Base-by-base conservation (phyloP, 163 green algal genomes). In the Chlamydomonas reinhardtii region DNA sequence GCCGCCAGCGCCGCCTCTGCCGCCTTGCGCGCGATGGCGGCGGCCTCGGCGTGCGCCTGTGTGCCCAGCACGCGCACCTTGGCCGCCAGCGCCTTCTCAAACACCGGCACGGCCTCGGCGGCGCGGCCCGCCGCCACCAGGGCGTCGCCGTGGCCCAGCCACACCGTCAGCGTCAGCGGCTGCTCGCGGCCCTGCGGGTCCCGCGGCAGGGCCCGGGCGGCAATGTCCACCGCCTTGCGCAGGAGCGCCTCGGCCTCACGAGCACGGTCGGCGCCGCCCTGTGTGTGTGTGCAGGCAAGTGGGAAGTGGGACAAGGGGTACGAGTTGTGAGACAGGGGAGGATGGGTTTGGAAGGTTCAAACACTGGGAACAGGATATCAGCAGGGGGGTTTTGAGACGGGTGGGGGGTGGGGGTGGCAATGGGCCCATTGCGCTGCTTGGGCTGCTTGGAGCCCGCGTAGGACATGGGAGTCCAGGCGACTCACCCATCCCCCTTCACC, bases 161-260 rank as follows among this genome's bases (percentile, higher is more conserved):
- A 68, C 19, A 22, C 8, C 2, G n/a, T 20, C 22, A 84, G 31
- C 17, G 77, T 76, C 48, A 71, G 17, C 4, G 65, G 64, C 37
- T 76, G 77, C 43, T 76, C 65, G 31, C 77, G 77, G 39, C 77
- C 77, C 77, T 84, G 73, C 31, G 77, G 43, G 66, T 84, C 77
- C 20, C 77, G 31, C 43, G 64, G 77, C 32, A 84, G 65, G 17
- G 43, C 75, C 27, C 43, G 39, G n/a, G n/a, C n/a, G 48, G 43
- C 75, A 29, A 84, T 19, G 1, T 84, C 77, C 77, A 84, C 77
- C 24, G 77, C 77, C 15, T 43, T 48, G 15, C 77, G 66, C 43
- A 29, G 69, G 37, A 52, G 43, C 43, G 32, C 24, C 77, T 84
- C 77, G 19, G 77, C 77, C 65, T 76, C 77, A 35, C 12, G 12